Conservation (phyloP, 148 eudicot species). For the Suaeda aralocaspica region DNA sequence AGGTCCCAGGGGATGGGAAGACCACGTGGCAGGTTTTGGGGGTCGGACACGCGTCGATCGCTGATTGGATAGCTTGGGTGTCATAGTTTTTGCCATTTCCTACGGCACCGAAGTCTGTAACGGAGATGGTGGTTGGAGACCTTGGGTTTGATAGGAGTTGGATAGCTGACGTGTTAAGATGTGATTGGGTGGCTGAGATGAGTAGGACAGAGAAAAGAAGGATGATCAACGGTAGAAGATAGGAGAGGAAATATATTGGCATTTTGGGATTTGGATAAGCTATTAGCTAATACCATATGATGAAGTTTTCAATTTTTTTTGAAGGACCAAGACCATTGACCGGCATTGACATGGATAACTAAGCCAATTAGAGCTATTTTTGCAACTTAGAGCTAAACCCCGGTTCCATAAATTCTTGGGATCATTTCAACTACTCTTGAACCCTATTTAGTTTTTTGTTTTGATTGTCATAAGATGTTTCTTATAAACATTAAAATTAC, state of each 20-base stretch:
- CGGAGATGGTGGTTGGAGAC: conserved; percentile 39
- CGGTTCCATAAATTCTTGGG: too few species aligned
- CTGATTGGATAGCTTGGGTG: conserved; percentile 72
- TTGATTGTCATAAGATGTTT: too few species aligned
- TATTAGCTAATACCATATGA: too few species aligned
- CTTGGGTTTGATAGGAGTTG: conserved; percentile 30
- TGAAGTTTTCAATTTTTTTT: too few species aligned
- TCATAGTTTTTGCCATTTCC: conserved; percentile 71
- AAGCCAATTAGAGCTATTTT: too few species aligned
- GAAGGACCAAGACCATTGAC: too few species aligned
- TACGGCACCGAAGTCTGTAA: conserved; percentile 67
- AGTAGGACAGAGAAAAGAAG: conserved; percentile 8
- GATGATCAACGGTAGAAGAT: not conserved
- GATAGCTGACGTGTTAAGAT: conserved; percentile 35
- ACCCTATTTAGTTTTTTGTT: too few species aligned
- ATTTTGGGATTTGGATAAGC: conserved; percentile 8
- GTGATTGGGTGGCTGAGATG: conserved; percentile 40
- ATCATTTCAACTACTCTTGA: too few species aligned
- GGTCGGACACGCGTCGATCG: conserved; percentile 72
- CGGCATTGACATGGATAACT: too few species aligned
- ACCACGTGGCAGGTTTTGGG: conserved; percentile 51
- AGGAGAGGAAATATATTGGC: not conserved
- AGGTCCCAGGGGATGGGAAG: conserved; percentile 62
- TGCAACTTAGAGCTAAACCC: too few species aligned
- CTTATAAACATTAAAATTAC: too few species aligned